Base-by-base conservation (phyloP, 495 filamentous ascomycete genomes). In the Cladorrhinum samala region DNA sequence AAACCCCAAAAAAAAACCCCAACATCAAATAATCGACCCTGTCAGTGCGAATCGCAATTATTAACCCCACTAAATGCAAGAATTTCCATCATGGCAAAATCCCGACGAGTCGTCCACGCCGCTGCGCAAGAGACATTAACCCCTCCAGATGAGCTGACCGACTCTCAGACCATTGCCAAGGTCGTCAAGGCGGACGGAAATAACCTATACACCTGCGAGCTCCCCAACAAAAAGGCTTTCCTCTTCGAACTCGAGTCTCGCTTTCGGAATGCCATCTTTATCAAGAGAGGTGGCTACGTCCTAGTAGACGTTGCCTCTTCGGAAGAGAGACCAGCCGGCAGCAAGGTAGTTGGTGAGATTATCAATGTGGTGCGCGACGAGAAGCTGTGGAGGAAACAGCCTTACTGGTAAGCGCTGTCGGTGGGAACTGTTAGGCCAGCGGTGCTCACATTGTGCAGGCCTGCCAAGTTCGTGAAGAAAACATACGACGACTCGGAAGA, bases 301-400 rank as follows among this genome's bases (percentile, higher is more conserved):
- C 67, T 96, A 16, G 77, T 96, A 18, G 88, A 96, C 54, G 82
- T 83, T 24, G 74, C 77, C 25, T 66, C 67, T 2, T 74, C 80
- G 9, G 77, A 85, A 23, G 77, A 86, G 33, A 81, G 81, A 21
- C 79, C 77, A n/a, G 76, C 85, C 46, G 80, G 83, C 23, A 92
- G 89, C 60, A 91, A 88, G 71, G 77, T 96, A 8, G 76, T 79
- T 44, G 93, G 91, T 14, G 88, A 95, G 69, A 95, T 98, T 63
- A 77, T 94, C 60, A 96, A 96, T 65, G 82, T 98, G 9, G 90
- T 98, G 37, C 73, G 87, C 44, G 87, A 95, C 63, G 93, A 96
- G 72, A 93, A 87, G 72, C 75, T 74, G 30, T 98, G 93, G 93
- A 82, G 91, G 55, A 94, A 92, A 71, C 81, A 85, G 71, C 62